A percentile compares a stretch with the other conserved stretches of the same genome.
Conservation (phyloP, 495 filamentous ascomycete species). For the Cercophora sp. region DNA sequence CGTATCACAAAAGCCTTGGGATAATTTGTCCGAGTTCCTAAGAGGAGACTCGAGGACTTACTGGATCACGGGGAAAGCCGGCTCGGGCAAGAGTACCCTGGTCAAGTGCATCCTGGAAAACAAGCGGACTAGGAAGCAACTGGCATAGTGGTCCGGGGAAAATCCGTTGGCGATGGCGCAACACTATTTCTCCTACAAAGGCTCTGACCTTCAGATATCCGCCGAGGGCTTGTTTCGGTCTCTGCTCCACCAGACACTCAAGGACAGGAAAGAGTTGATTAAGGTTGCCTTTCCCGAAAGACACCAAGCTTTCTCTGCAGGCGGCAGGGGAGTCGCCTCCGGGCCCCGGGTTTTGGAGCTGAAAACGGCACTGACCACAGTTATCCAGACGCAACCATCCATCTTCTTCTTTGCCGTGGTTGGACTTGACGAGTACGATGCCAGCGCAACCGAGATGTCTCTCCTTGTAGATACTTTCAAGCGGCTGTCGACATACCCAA, state of each 20-base stretch:
- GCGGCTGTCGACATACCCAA: not conserved
- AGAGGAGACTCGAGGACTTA: not conserved
- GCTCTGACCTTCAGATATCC: not conserved
- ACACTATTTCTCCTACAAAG: slow-evolving; percentile 10
- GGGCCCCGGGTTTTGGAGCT: not conserved
- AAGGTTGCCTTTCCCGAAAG: not conserved
- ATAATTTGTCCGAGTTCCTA: slow-evolving; percentile 3
- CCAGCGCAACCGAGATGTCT: not conserved
- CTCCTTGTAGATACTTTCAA: not conserved
- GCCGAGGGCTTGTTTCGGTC: slow-evolving; percentile 6
- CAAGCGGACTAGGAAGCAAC: not conserved
- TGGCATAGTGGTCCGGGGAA: not conserved
- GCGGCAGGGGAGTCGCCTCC: not conserved
- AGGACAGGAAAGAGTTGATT: not conserved
- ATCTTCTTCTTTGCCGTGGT: slow-evolving; percentile 1
- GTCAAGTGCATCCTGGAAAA: not conserved
- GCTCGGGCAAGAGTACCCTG: slow-evolving; percentile 9
- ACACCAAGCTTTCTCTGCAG: not conserved
- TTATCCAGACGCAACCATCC: not conserved
- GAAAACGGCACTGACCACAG: not conserved
- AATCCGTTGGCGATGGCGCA: not conserved
- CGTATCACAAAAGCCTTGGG: slow-evolving; percentile 1
- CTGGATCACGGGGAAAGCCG: slow-evolving; percentile 9
- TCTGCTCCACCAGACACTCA: slow-evolving; percentile 5
- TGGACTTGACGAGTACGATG: slow-evolving; percentile 5